Evolutionary conservation across 257 asterid genomes (phyloP), one percentile per base, ranked within the genome.

Genomic region (Plantago major): DNA sequence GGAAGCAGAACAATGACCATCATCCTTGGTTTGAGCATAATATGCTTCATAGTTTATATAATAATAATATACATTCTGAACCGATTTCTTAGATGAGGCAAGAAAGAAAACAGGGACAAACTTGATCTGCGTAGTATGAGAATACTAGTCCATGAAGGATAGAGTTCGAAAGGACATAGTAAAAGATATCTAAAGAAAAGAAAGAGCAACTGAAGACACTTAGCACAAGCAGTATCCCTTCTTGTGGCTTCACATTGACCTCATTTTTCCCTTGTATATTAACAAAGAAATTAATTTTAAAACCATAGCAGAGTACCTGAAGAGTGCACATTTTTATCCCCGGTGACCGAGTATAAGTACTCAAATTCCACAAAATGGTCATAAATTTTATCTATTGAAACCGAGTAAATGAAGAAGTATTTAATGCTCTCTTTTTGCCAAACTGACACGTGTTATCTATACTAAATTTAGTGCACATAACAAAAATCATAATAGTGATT

Each of bases 1-100:
- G 82, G 71, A 63, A 45, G 61, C 54, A 68, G 63, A 67, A 66
- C 50, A 66, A 15, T 33, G 26, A 22, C 59, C 42, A 28, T 49
- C 42, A 13, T 43, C 38, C 64, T 11, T 19, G 40, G 40, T 33
- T 33, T 33, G 8, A 33, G 40, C 40, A 33, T 33, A 33, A 33
- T 33, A 33, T 5, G 5, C 40, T 1, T 33, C 40, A 33, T 33
- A 33, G 40, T 7, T 33, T 1, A 7, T 33, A 33, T 33, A 5
- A 33, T 33, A 33, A 0, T 33, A 33, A 33, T 4, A 33, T 1
- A 33, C 6, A 33, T 33, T 33, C 40, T 33, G 8, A 33, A 33
- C 40, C 26, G 1, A 33, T 33, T 5, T 5, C 6, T 1, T 33
- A 33, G 40, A 33, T 33, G 40, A n/a, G 40, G 40, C 26, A 2